Evolutionary conservation across 1,284 basidiomycete genomes (phyloP).

Genomic region (Pseudozyma tsukubaensis): DNA sequence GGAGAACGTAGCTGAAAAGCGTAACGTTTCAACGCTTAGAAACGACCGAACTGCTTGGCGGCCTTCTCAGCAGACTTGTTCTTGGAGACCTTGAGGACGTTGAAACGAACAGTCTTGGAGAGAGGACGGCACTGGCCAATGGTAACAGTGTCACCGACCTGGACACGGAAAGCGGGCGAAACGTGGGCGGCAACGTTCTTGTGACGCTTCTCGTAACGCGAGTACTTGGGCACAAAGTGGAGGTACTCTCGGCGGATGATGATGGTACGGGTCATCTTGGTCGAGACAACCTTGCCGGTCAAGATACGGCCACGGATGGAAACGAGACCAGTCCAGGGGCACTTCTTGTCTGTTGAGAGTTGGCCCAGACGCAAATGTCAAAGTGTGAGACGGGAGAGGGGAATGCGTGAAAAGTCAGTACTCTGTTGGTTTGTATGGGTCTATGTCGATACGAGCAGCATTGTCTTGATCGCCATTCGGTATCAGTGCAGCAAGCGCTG

Average conservation of each 20-base stretch:
- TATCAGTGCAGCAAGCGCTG: background rate
- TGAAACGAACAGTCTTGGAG: conserved; percentile 99
- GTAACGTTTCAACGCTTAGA: conserved; percentile 73
- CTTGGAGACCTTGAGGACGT: conserved; percentile 85
- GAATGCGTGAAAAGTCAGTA: conserved; percentile 14
- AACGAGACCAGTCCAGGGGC: conserved; percentile 82
- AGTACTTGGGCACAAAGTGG: conserved; percentile 99
- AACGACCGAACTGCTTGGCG: conserved; percentile 91
- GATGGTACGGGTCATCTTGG: conserved; percentile 99
- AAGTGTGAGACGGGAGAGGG: background rate
- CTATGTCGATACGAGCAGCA: background rate
- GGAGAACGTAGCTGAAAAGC: no score
- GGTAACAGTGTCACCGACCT: conserved; percentile 87
- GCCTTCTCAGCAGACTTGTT: conserved; percentile 67
- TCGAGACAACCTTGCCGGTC: conserved; percentile 95
- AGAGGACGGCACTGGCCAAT: conserved; percentile 99
- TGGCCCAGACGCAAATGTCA: conserved; percentile 14
- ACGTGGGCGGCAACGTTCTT: conserved; percentile 98
- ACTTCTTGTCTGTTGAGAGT: conserved; percentile 88
- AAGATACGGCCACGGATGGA: conserved; percentile 99
- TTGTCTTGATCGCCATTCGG: no score
- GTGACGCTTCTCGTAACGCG: conserved; percentile 75
- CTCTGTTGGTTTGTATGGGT: background rate
- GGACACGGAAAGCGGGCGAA: conserved; percentile 94
- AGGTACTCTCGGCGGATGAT: conserved; percentile 96